Evolutionary conservation across 2,329 filamentous ascomycete species (phyloP), one percentile per base, ranked within the genome.

Genomic region (Cryphonectria naterciae): DNA sequence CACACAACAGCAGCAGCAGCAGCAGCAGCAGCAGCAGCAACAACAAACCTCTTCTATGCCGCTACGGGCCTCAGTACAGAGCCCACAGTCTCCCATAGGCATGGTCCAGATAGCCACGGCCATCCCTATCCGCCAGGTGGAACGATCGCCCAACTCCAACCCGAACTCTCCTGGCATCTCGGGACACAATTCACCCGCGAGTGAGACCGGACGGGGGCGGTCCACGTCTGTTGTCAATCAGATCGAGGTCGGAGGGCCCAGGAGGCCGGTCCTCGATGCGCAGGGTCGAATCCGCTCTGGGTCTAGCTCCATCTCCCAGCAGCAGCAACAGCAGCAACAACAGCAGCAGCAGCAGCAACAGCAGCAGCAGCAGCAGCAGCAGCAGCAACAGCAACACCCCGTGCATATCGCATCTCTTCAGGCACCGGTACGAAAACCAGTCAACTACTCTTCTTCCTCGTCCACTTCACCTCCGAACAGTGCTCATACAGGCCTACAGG

Each of bases 1-100:
- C 10, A 35, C 73, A 19, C 75, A 74, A 66, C 75, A 46, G 37
- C 25, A 39, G 17, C 25, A 61, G 4, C 76, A 74, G 65, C 75
- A 28, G 32, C 22, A 25, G 10, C 35, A 62, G 10, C 46, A 46
- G 15, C 49, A 49, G 49, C 39, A 17, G 37, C 43, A 54, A 22
- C 22, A 32, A 7, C 37, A 62, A 46, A 46, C 4, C 19, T n/a
- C 22, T 11, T n/a, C 39, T 22, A 8, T 49, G 32, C 63, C 63
- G 28, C 43, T 65, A 43, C 39, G 63, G 28, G 63, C 63, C 28
- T 65, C 39, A 3, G 39, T 52, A 2, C 69, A 67, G 54, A 67
- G 25, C 28, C 66, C 68, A 25, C 69, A 68, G 43, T 67, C 67
- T 13, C 68, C 68, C 22, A 37, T 73, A 58, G 69, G 56, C 28